A percentile compares a stretch with the other conserved stretches of the same genome.
Conservation (phyloP, 345 rosid species). For the Kandelia obovata region DNA sequence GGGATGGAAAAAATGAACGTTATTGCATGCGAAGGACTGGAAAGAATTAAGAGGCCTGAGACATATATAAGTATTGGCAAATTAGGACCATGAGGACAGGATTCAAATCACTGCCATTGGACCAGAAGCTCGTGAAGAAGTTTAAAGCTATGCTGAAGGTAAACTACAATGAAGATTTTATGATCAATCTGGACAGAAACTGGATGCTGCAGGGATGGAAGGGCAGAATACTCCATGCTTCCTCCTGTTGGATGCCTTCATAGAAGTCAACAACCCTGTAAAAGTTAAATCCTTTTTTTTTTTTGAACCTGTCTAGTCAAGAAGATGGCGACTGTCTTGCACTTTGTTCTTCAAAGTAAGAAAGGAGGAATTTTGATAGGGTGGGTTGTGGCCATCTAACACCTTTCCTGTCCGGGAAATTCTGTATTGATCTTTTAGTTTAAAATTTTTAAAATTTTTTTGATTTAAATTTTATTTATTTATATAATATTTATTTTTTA, state of each 20-base stretch:
- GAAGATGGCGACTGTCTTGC: too few relatives aligned
- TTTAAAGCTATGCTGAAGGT: slow-evolving; percentile 42
- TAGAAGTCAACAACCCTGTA: slow-evolving; percentile 4
- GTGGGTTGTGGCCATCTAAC: too few relatives aligned
- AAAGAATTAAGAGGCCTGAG: slow-evolving; percentile 93
- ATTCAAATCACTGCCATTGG: slow-evolving; percentile 60
- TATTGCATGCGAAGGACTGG: slow-evolving; percentile 83
- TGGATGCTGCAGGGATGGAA: slow-evolving; percentile 98
- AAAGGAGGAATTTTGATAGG: too few relatives aligned
- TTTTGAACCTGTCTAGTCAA: too few relatives aligned
- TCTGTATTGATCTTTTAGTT: too few relatives aligned
- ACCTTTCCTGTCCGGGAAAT: too few relatives aligned
- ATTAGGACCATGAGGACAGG: slow-evolving; percentile 69
- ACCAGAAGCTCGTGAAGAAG: slow-evolving; percentile 38
- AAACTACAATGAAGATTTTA: slow-evolving; percentile 69
- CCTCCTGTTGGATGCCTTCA: slow-evolving; percentile 76
- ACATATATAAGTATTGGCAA: slow-evolving; percentile 90
- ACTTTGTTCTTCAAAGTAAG: too few relatives aligned
- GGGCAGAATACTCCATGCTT: slow-evolving; percentile 68
- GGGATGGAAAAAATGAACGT: slow-evolving; percentile 85
- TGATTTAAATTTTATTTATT: too few relatives aligned
- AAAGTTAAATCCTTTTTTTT: too few relatives aligned
- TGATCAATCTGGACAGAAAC: slow-evolving; percentile 60
- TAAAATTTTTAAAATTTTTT: too few relatives aligned
- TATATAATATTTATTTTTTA: too few relatives aligned